phyloP scores from a whole-genome alignment of 176 grass and related monocot genomes.

The Oropetium thomaeum region DNA sequence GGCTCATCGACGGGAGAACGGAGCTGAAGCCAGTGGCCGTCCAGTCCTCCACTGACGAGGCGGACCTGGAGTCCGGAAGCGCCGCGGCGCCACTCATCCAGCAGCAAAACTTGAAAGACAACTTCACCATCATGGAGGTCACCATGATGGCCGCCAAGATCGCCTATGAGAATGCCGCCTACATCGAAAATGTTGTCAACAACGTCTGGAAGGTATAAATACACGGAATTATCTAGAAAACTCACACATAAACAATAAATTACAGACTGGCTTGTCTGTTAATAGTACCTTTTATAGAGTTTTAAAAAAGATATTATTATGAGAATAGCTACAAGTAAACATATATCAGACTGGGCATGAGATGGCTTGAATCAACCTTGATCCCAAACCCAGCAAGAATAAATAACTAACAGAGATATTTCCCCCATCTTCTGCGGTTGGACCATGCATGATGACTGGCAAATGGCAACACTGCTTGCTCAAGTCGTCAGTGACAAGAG shows the following conservation, averaged over 20 bases:
- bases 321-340: no score
- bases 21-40: slow-evolving; percentile 37
- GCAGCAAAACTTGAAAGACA: neutral
- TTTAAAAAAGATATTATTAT: no score
- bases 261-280: no score
- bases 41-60: neutral
- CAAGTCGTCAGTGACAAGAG: neutral
- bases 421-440: neutral
- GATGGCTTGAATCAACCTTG: no score
- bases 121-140: slow-evolving; percentile 24
- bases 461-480: neutral
- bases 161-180: slow-evolving; percentile 56
- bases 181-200: slow-evolving; percentile 53
- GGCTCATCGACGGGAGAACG: slow-evolving; percentile 42
- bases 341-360: no score
- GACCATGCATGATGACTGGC: neutral
- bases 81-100: slow-evolving; percentile 4
- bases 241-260: no score
- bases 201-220: slow-evolving; percentile 65
- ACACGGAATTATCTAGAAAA: no score
- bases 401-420: neutral
- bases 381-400: neutral
- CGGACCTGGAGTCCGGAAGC: neutral
- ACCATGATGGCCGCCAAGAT: slow-evolving; percentile 46
- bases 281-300: no score